A percentile compares a stretch with the other conserved stretches of the same genome.
Evolutionary conservation across 129 eudicot genomes (phyloP).

Genomic region (Centrapalus pauciflorus): DNA sequence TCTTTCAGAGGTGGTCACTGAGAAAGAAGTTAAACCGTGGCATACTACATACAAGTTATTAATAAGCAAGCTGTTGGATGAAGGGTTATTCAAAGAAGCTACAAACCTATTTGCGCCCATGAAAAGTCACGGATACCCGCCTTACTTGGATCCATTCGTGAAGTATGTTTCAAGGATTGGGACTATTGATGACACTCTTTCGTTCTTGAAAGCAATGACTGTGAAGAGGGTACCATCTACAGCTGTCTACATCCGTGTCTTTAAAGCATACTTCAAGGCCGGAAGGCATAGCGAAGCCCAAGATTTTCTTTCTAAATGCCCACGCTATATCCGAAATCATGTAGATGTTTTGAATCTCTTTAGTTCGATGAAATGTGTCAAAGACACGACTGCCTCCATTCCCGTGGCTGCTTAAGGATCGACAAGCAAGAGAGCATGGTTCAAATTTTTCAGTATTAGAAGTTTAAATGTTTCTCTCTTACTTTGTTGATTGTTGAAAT

Average conservation of each 20-base stretch:
- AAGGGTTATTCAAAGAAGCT: slow-evolving; percentile 52
- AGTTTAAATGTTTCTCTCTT: slow-evolving; percentile 8
- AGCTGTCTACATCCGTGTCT: slow-evolving; percentile 44
- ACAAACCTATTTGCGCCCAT: slow-evolving; percentile 47
- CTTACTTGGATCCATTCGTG: slow-evolving; percentile 65
- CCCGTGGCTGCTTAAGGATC: slow-evolving; percentile 36
- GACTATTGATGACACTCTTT: slow-evolving; percentile 55
- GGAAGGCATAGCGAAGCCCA: slow-evolving; percentile 71
- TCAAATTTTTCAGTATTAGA: slow-evolving; percentile 22
- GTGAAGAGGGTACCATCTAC: slow-evolving; percentile 51
- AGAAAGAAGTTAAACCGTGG: slow-evolving; percentile 43
- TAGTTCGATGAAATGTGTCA: slow-evolving; percentile 33
- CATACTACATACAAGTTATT: slow-evolving; percentile 59
- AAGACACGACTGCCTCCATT: slow-evolving; percentile 19
- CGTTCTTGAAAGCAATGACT: slow-evolving; percentile 53
- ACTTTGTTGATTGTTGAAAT: slow-evolving; percentile 27
- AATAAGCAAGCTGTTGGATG: slow-evolving; percentile 49
- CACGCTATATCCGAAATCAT: slow-evolving; percentile 50
- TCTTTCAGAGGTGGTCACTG: slow-evolving; percentile 29
- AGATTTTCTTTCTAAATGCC: slow-evolving; percentile 68
- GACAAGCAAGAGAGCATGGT: slow-evolving; percentile 2
- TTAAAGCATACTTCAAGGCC: slow-evolving; percentile 64
- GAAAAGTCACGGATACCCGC: slow-evolving; percentile 75
- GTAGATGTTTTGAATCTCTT: slow-evolving; percentile 75
- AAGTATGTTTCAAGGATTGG: slow-evolving; percentile 49